Percentiles rank a stretch among this genome's conserved stretches.
These are phyloP conservation scores for Zygotorulaspora chibaensis DNA, from an alignment of 805 yeast species.

Conservation along the genomic window DNA sequence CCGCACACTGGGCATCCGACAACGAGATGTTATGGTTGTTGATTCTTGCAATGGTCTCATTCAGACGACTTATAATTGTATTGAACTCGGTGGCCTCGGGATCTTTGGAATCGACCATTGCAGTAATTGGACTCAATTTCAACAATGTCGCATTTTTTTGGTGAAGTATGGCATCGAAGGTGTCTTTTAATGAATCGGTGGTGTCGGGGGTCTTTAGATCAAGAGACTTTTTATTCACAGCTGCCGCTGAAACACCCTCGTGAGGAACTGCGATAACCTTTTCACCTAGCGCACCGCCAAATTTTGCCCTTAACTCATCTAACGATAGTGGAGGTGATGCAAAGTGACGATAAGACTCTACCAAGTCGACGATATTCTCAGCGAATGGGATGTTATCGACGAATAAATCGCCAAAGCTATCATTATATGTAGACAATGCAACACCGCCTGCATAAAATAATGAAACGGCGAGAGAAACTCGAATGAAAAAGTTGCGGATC, in stretches of 20 bases:
- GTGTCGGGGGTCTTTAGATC: not conserved
- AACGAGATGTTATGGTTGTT: constrained; percentile 35
- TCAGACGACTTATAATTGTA: constrained; percentile 30
- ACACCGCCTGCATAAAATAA: constrained; percentile 56
- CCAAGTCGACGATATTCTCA: constrained; percentile 46
- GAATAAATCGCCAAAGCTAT: constrained; percentile 54
- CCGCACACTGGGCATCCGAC: constrained; percentile 17
- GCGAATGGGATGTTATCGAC: constrained; percentile 63
- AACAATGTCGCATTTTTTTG: constrained; percentile 4
- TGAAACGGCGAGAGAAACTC: constrained; percentile 33
- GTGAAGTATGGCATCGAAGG: not conserved
- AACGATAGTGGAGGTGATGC: constrained; percentile 18
- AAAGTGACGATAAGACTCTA: constrained; percentile 39
- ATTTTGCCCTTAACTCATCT: constrained; percentile 24
- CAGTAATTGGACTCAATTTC: constrained; percentile 7
- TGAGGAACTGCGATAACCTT: constrained; percentile 20
- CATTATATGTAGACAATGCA: constrained; percentile 51
- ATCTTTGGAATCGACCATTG: not conserved
- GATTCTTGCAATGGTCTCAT: constrained; percentile 34
- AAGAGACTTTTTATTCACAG: constrained; percentile 4
- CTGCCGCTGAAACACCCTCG: constrained; percentile 10
- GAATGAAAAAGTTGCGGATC: constrained; percentile 32
- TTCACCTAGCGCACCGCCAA: constrained; percentile 22
- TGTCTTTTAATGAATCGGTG: not conserved
- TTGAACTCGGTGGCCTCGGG: constrained; percentile 13